A percentile compares a stretch with the other conserved stretches of the same genome.
These are phyloP conservation scores for Piper longum DNA, from an alignment of 164 flowering plant species.

Conservation along the genomic window DNA sequence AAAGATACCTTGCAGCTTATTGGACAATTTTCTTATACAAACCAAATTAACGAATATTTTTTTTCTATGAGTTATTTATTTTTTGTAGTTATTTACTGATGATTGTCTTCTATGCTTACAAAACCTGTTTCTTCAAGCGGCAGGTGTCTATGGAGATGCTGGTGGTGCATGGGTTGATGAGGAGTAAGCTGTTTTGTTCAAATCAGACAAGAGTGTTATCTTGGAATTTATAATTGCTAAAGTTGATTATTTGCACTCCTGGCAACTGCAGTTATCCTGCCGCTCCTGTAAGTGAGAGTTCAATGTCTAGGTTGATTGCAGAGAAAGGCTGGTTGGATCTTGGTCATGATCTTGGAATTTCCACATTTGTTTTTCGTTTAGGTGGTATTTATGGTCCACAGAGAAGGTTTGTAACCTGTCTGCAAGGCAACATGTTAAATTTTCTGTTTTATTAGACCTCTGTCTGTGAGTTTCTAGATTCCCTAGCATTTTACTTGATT, in stretches of 20 bases:
- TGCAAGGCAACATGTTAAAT: not conserved
- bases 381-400: conserved; percentile 99
- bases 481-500: no score
- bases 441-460: not conserved
- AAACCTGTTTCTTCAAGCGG: not conserved
- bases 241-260: conserved; percentile 1
- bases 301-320: conserved; percentile 56
- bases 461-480: not conserved
- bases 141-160: conserved; percentile 92
- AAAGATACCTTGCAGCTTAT: no score
- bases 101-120: not conserved
- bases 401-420: conserved; percentile 45
- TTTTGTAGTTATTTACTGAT: no score
- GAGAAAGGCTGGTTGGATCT: conserved; percentile 70
- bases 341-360: conserved; percentile 41
- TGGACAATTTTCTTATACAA: no score
- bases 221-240: conserved; percentile 1
- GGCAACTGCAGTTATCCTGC: conserved; percentile 37
- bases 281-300: conserved; percentile 31
- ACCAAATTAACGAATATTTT: no score
- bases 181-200: conserved; percentile 39
- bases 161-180: conserved; percentile 87
- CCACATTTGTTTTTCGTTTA: conserved; percentile 52
- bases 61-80: no score
- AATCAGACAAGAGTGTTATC: conserved; percentile 6